Conservation (phyloP, 148 eudicot species). For the Amaranthus cruentus region DNA sequence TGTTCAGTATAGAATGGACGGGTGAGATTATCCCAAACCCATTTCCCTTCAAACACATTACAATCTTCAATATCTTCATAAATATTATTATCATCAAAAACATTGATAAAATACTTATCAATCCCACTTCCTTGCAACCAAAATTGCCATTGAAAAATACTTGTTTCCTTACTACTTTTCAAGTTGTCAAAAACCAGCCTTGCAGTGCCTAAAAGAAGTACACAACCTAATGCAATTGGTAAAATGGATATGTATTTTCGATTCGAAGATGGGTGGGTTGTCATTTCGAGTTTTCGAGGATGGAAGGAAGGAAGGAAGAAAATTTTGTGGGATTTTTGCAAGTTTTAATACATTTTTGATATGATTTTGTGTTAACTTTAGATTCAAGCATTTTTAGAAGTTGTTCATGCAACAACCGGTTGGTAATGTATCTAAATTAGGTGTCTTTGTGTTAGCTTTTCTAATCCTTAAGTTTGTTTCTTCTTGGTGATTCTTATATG, state of each 20-base stretch:
- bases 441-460: neutral
- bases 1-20: conserved; percentile 63
- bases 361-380: conserved; percentile 30
- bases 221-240: conserved; percentile 52
- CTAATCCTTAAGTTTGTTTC: neutral
- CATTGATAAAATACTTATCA: conserved; percentile 16
- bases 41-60: conserved; percentile 70
- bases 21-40: conserved; percentile 70
- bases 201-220: conserved; percentile 55
- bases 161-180: conserved; percentile 33
- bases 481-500: neutral
- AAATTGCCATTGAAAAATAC: conserved; percentile 29
- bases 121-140: conserved; percentile 27
- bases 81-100: conserved; percentile 31
- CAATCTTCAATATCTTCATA: conserved; percentile 62
- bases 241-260: conserved; percentile 50
- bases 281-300: conserved; percentile 30
- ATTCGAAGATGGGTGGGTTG: conserved; percentile 30
- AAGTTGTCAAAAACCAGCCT: conserved; percentile 53
- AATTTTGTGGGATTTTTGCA: neutral
- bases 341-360: conserved; percentile 4
- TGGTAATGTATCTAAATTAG: conserved; percentile 32
- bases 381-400: conserved; percentile 35
- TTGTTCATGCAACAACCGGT: conserved; percentile 51
- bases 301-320: neutral